A percentile compares a stretch with the other conserved stretches of the same genome.
These are phyloP conservation scores for Leccinum barrowsii DNA, from an alignment of 768 basidiomycete species.

Conservation along the genomic window DNA sequence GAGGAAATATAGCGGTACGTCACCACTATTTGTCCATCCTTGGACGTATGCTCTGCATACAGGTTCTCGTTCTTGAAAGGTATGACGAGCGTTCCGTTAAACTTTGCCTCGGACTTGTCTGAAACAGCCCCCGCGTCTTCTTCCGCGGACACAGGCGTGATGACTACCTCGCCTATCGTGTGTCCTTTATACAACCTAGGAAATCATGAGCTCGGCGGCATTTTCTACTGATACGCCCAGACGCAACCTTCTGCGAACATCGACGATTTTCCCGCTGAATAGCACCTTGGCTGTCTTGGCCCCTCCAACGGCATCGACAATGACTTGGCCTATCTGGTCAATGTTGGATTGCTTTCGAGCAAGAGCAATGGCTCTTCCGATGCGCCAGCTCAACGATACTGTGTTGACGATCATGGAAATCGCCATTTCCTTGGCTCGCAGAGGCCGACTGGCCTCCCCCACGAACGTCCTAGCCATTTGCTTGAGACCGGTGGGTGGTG, in stretches of 20 bases:
- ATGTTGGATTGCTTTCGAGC: conserved; percentile 46
- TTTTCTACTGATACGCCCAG: neutral
- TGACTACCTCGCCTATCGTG: conserved; percentile 36
- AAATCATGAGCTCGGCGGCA: neutral
- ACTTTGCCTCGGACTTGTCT: conserved; percentile 17
- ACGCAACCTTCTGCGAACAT: conserved; percentile 40
- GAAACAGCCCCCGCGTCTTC: conserved; percentile 27
- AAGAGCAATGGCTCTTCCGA: conserved; percentile 55
- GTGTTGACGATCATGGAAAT: conserved; percentile 47
- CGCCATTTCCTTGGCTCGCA: conserved; percentile 34
- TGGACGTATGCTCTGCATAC: conserved; percentile 40
- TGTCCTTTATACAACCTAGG: conserved; percentile 36
- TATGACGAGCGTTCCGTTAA: conserved; percentile 38
- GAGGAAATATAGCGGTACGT: neutral
- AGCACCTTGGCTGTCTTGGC: conserved; percentile 36
- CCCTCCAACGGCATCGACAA: conserved; percentile 38
- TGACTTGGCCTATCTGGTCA: conserved; percentile 32
- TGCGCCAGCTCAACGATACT: conserved; percentile 59
- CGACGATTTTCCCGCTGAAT: conserved; percentile 59
- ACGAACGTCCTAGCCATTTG: conserved; percentile 35
- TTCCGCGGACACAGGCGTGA: conserved; percentile 27
- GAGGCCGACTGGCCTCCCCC: conserved; percentile 41
- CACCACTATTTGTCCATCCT: conserved; percentile 27
- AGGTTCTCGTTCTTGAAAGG: conserved; percentile 67
- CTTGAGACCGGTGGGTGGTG: neutral